Evolutionary conservation across 2,329 filamentous ascomycete genomes (phyloP).

Genomic region (Cytospora piceicola): DNA sequence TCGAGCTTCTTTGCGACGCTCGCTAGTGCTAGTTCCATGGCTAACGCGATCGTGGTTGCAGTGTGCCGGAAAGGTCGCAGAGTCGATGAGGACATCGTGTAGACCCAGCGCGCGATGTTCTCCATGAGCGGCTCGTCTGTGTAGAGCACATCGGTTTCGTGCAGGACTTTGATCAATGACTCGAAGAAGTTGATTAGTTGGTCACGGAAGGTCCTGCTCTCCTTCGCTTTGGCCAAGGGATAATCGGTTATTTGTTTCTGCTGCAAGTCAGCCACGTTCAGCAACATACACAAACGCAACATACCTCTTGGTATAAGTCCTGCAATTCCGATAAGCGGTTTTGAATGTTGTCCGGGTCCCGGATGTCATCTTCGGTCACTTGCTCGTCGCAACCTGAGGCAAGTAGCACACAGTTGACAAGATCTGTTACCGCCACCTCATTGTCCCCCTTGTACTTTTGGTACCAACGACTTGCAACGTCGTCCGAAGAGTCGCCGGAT

Average conservation of each 20-base stretch:
- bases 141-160: conserved; percentile 82
- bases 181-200: conserved; percentile 79
- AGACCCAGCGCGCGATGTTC: conserved; percentile 87
- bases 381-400: conserved; percentile 80
- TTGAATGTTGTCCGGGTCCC: conserved; percentile 85
- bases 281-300: conserved; percentile 34
- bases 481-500: conserved; percentile 59
- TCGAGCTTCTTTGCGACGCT: conserved; percentile 49
- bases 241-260: conserved; percentile 84
- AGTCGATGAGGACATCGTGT: conserved; percentile 84
- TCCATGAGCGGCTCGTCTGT: conserved; percentile 77
- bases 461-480: conserved; percentile 65
- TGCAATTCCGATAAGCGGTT: conserved; percentile 83
- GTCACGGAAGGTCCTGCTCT: conserved; percentile 76
- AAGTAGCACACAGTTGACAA: conserved; percentile 69
- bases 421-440: conserved; percentile 59
- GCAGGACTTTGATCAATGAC: conserved; percentile 74
- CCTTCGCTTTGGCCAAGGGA: conserved; percentile 80
- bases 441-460: conserved; percentile 59
- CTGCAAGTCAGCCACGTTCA: conserved; percentile 28
- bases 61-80: conserved; percentile 94
- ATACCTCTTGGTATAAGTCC: conserved; percentile 79
- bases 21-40: conserved; percentile 76
- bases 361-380: conserved; percentile 81
- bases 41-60: conserved; percentile 80